Conservation (phyloP, 306 rosid genomes). For the Arachis stenosperma region DNA sequence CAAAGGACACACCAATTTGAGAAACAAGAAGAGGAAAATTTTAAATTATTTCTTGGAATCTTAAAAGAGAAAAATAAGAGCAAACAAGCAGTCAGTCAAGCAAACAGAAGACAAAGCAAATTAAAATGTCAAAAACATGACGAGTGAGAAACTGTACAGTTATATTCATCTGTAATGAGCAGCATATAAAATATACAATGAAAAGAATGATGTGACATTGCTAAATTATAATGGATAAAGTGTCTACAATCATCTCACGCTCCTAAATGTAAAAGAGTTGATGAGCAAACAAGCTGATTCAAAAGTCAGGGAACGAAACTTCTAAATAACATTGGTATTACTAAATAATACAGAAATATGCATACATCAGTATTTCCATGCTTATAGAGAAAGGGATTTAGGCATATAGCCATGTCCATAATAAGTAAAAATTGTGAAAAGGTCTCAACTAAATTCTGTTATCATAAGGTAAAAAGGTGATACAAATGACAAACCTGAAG, state of each 20-base stretch:
- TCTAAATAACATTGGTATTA: too few relatives aligned
- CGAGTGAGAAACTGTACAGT: conserved; percentile 1
- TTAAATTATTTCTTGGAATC: conserved; percentile 12
- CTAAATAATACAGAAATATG: conserved; percentile 8
- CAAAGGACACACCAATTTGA: conserved; percentile 12
- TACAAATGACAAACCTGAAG: conserved; percentile 85
- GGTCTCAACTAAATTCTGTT: not conserved
- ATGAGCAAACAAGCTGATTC: not conserved
- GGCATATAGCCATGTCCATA: not conserved
- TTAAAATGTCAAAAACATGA: not conserved
- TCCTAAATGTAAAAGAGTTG: not conserved
- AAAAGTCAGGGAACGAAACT: conserved; percentile 9
- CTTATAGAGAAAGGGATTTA: not conserved
- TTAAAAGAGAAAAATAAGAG: conserved; percentile 22
- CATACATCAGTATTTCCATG: conserved; percentile 17
- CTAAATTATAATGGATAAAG: not conserved
- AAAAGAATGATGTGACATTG: conserved; percentile 1
- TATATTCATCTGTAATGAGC: conserved; percentile 16
- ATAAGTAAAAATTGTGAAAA: conserved; percentile 25
- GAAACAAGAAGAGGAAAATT: conserved; percentile 11
- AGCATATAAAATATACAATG: conserved; percentile 10
- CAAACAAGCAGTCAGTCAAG: not conserved
- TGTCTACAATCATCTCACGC: not conserved
- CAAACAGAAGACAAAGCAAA: conserved; percentile 19
- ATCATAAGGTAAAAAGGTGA: conserved; percentile 21